These are phyloP conservation scores for Larix kaempferi DNA, from an alignment of 75 land plant species.

Conservation along the genomic window DNA sequence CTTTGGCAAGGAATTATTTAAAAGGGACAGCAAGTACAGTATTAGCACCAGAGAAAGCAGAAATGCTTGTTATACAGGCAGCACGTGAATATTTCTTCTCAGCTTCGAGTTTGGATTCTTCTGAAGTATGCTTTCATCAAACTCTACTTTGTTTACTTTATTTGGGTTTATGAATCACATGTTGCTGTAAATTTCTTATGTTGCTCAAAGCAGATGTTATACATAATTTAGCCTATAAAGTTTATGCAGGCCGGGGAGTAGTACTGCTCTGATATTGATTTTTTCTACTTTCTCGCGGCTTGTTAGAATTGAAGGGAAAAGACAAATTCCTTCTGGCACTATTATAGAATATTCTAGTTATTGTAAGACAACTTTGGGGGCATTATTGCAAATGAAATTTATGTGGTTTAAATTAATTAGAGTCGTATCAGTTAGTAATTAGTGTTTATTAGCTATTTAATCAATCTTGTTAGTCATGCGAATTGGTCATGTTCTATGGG, in stretches of 20 bases:
- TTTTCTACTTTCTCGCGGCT: not conserved
- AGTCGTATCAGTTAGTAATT: too few relatives aligned
- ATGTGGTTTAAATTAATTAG: too few relatives aligned
- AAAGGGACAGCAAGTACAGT: conserved; percentile 44
- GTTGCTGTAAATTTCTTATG: not conserved
- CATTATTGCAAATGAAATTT: too few relatives aligned
- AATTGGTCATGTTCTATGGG: too few relatives aligned
- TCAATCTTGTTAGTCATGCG: too few relatives aligned
- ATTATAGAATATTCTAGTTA: too few relatives aligned
- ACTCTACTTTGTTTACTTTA: too few relatives aligned
- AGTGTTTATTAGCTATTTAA: too few relatives aligned
- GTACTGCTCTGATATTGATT: not conserved
- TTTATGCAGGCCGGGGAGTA: not conserved
- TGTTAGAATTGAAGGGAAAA: not conserved
- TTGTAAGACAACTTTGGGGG: too few relatives aligned
- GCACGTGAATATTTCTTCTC: conserved; percentile 94
- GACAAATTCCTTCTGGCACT: too few relatives aligned
- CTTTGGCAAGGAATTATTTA: conserved; percentile 80
- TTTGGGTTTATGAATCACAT: too few relatives aligned
- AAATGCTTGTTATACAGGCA: conserved; percentile 80
- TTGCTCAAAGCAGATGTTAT: not conserved
- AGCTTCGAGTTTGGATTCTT: conserved; percentile 74
- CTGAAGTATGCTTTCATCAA: conserved; percentile 47
- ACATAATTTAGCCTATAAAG: not conserved
- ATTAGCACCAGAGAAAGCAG: conserved; percentile 65